Conservation (phyloP, 2,329 filamentous ascomycete genomes). For the Harringtonia aguacate region DNA sequence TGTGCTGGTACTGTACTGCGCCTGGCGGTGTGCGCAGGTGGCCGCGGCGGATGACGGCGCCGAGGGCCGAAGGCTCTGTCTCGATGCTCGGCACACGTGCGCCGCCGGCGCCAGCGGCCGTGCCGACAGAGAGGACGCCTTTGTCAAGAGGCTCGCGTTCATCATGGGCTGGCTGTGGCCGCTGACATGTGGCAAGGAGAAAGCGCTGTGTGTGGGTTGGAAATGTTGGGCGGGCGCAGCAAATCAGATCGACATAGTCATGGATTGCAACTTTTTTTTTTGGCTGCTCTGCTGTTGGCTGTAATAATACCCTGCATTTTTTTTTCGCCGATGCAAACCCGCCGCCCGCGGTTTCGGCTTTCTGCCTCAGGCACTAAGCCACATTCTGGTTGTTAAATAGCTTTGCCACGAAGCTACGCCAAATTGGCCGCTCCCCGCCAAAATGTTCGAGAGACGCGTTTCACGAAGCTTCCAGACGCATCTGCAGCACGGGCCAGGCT, state of each 20-base stretch:
- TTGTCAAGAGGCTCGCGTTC: conserved; percentile 22
- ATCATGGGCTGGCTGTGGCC: conserved; percentile 12
- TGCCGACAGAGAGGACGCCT: conserved; percentile 21
- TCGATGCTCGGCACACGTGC: conserved; percentile 17
- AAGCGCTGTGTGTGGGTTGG: neutral
- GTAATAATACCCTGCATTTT: too few relatives aligned
- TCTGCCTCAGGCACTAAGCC: conserved; percentile 1
- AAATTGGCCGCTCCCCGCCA: too few relatives aligned
- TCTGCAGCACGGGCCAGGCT: too few relatives aligned
- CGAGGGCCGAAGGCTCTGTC: conserved; percentile 12
- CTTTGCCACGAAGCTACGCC: conserved; percentile 6
- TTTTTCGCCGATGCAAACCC: neutral
- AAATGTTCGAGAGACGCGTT: neutral
- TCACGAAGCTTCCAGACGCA: neutral
- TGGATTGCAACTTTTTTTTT: conserved; percentile 3
- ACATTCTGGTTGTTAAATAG: neutral
- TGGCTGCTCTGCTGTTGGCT: conserved; percentile 2
- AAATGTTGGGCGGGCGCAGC: neutral
- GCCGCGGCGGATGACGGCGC: neutral
- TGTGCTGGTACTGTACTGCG: neutral
- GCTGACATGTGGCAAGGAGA: neutral
- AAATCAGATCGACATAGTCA: neutral
- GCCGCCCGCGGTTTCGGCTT: neutral
- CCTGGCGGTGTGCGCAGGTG: neutral
- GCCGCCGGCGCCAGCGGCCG: conserved; percentile 20